These are phyloP conservation scores for Pythium inflatum DNA, from an alignment of 352 stramenopile species.

Conservation along the genomic window DNA sequence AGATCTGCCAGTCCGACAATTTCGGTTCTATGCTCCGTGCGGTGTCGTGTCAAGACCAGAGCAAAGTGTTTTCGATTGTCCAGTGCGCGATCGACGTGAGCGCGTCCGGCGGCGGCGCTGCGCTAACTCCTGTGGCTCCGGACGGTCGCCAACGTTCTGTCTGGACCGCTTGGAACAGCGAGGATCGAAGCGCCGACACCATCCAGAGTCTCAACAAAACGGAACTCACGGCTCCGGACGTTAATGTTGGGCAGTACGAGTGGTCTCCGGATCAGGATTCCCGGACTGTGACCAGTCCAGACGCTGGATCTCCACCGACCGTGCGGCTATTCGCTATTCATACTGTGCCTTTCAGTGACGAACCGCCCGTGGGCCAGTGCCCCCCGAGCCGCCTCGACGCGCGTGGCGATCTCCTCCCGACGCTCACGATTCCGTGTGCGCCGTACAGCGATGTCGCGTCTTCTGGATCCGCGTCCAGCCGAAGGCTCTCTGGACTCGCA, in stretches of 20 bases:
- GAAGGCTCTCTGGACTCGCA: neutral
- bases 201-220: constrained; percentile 16
- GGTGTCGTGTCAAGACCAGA: constrained; percentile 20
- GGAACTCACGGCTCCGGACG: constrained; percentile 23
- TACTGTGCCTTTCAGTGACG: constrained; percentile 28
- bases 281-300: neutral
- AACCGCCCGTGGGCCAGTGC: constrained; percentile 35
- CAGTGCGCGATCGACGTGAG: constrained; percentile 31
- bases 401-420: constrained; percentile 23
- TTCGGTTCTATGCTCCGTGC: constrained; percentile 26
- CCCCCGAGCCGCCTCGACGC: constrained; percentile 12
- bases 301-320: constrained; percentile 10
- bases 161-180: constrained; percentile 27
- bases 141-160: constrained; percentile 24
- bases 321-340: constrained; percentile 31
- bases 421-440: constrained; percentile 35
- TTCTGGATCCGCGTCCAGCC: constrained; percentile 11
- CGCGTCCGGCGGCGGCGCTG: neutral
- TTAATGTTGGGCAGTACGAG: constrained; percentile 28
- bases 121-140: neutral
- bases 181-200: constrained; percentile 11
- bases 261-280: constrained; percentile 13
- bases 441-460: constrained; percentile 15
- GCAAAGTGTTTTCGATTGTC: constrained; percentile 11
- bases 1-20: constrained; percentile 25